Conservation (phyloP, 495 filamentous ascomycete genomes). For the Astrocystis sublimbata region DNA sequence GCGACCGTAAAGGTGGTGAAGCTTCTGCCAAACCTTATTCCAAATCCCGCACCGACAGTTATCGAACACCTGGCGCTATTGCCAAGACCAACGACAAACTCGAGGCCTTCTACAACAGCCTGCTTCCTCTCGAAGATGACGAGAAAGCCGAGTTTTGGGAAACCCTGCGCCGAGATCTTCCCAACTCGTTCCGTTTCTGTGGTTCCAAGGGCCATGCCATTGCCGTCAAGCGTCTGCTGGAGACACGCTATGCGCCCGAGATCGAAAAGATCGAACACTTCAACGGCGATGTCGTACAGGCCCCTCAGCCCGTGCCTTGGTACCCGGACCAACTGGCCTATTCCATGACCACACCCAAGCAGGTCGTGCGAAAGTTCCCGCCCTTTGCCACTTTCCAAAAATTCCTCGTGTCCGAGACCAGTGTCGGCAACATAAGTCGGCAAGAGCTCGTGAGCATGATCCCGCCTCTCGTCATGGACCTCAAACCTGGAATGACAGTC, state of each 20-base stretch:
- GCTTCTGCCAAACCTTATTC: too few relatives aligned
- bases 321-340: constrained; percentile 93
- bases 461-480: constrained; percentile 88
- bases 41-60: constrained; percentile 29
- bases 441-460: constrained; percentile 99
- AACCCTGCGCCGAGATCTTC: constrained; percentile 75
- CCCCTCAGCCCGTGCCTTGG: constrained; percentile 80
- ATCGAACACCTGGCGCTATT: constrained; percentile 58
- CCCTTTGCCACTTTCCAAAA: constrained; percentile 96
- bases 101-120: constrained; percentile 79
- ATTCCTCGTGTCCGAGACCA: constrained; percentile 96
- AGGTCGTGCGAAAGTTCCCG: constrained; percentile 83
- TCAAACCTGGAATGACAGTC: constrained; percentile 86
- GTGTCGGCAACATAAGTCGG: constrained; percentile 92
- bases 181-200: constrained; percentile 95
- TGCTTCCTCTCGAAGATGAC: constrained; percentile 68
- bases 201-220: constrained; percentile 91
- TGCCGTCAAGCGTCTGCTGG: constrained; percentile 78
- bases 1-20: constrained; percentile 30
- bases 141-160: constrained; percentile 82
- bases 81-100: constrained; percentile 72
- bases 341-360: constrained; percentile 95
- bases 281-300: constrained; percentile 77
- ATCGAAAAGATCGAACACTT: constrained; percentile 73
- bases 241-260: constrained; percentile 84